Percentiles rank a stretch among this genome's conserved stretches.
phyloP scores from a whole-genome alignment of 1,284 basidiomycete species.

The Cryptococcus depauperatus region DNA sequence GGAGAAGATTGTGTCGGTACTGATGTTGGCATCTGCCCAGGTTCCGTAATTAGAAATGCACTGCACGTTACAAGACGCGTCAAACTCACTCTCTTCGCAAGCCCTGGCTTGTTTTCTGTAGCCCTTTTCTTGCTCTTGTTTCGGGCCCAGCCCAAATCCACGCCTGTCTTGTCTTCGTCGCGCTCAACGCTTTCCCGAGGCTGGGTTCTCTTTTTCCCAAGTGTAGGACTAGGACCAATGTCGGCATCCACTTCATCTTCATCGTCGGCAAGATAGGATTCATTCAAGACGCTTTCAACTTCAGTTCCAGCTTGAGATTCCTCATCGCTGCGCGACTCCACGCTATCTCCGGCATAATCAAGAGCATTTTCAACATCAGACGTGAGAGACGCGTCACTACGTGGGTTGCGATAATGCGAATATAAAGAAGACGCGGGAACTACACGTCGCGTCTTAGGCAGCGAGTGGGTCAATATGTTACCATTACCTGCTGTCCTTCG shows the following conservation, averaged over 20 bases:
- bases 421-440: not conserved
- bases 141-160: conserved; percentile 1
- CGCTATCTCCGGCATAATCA: too few relatives aligned
- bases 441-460: not conserved
- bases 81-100: conserved; percentile 7
- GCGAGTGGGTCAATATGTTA: not conserved
- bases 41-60: not conserved
- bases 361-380: not conserved
- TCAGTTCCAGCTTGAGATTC: not conserved
- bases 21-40: not conserved
- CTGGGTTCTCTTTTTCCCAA: not conserved
- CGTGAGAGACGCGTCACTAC: not conserved
- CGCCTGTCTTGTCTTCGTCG: conserved; percentile 13
- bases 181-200: conserved; percentile 7
- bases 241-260: conserved; percentile 9
- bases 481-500: not conserved
- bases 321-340: conserved; percentile 7
- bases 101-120: not conserved
- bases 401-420: not conserved
- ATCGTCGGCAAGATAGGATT: not conserved
- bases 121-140: conserved; percentile 6
- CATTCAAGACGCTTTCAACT: not conserved
- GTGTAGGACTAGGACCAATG: not conserved
- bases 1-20: too few relatives aligned
- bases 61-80: not conserved